phyloP scores from a whole-genome alignment of 768 basidiomycete genomes.

The Clitopilus hobsonii region DNA sequence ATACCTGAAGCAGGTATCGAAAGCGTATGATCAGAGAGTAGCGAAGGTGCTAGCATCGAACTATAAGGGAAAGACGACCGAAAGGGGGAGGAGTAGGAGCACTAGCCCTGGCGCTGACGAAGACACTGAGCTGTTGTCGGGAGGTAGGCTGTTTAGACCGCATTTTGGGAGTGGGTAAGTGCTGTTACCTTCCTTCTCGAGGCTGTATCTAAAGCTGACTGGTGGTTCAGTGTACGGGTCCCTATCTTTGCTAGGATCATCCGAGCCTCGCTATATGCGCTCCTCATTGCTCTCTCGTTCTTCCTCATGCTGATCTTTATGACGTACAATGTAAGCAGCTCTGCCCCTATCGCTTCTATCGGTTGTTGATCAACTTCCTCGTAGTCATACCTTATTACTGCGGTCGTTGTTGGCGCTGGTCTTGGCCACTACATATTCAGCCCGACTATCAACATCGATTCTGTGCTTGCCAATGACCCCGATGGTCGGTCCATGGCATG shows the following conservation, averaged over 20 bases:
- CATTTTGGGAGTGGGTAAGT: conserved; percentile 38
- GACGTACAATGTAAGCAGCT: conserved; percentile 82
- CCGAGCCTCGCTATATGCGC: conserved; percentile 70
- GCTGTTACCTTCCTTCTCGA: too few relatives aligned
- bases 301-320: conserved; percentile 96
- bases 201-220: too few relatives aligned
- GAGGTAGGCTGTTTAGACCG: conserved; percentile 34
- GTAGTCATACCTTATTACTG: conserved; percentile 84
- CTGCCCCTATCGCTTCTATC: neutral
- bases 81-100: conserved; percentile 28
- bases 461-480: conserved; percentile 37
- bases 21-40: conserved; percentile 53
- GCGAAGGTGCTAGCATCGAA: conserved; percentile 39
- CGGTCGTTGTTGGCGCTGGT: conserved; percentile 79
- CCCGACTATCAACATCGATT: conserved; percentile 56
- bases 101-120: conserved; percentile 41
- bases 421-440: conserved; percentile 81
- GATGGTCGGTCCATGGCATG: conserved; percentile 34
- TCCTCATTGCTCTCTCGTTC: conserved; percentile 73
- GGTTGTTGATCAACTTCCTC: conserved; percentile 1
- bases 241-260: conserved; percentile 46
- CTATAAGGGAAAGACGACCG: conserved; percentile 42
- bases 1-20: conserved; percentile 66
- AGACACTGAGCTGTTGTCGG: conserved; percentile 50
- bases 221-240: conserved; percentile 49